Percentiles rank a stretch among this genome's conserved stretches.
Conservation (phyloP, 371 early-diverging fungal genomes). For the Mucor plumbeus region DNA sequence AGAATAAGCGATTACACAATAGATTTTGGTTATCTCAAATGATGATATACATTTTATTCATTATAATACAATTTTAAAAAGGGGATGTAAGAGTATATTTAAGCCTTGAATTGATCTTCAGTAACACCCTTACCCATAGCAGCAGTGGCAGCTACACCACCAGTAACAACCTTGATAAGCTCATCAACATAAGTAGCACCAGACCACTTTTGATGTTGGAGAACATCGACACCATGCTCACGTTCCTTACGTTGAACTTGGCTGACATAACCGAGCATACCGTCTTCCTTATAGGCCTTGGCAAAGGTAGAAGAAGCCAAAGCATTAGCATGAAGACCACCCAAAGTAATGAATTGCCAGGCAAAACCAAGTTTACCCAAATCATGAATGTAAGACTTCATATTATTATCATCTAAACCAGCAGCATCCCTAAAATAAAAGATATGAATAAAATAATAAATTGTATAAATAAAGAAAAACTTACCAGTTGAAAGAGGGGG, state of each 20-base stretch:
- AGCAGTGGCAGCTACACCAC: conserved; percentile 93
- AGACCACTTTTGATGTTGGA: conserved; percentile 97
- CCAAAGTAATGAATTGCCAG: conserved; percentile 98
- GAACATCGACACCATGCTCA: conserved; percentile 86
- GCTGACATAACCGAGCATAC: conserved; percentile 96
- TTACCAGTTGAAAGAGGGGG: conserved; percentile 97
- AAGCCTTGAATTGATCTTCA: conserved; percentile 73
- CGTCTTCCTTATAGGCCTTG: conserved; percentile 82
- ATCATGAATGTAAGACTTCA: conserved; percentile 79
- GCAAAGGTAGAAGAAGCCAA: conserved; percentile 84
- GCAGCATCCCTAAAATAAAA: conserved; percentile 65
- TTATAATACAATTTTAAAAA: background rate
- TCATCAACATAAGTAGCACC: conserved; percentile 95
- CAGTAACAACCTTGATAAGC: conserved; percentile 89
- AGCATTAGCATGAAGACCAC: conserved; percentile 96
- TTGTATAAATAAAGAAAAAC: too few species aligned
- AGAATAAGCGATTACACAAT: conserved; percentile 3
- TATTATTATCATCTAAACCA: conserved; percentile 89
- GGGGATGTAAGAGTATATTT: conserved; percentile 5
- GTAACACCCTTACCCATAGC: conserved; percentile 96
- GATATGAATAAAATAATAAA: too few species aligned
- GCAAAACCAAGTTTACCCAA: conserved; percentile 93
- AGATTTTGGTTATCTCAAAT: background rate
- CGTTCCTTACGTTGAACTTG: conserved; percentile 95
- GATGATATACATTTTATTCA: background rate